A percentile compares a stretch with the other conserved stretches of the same genome.
These are phyloP conservation scores for Neoboletus subvelutipes DNA, from an alignment of 768 basidiomycete species.

Conservation along the genomic window DNA sequence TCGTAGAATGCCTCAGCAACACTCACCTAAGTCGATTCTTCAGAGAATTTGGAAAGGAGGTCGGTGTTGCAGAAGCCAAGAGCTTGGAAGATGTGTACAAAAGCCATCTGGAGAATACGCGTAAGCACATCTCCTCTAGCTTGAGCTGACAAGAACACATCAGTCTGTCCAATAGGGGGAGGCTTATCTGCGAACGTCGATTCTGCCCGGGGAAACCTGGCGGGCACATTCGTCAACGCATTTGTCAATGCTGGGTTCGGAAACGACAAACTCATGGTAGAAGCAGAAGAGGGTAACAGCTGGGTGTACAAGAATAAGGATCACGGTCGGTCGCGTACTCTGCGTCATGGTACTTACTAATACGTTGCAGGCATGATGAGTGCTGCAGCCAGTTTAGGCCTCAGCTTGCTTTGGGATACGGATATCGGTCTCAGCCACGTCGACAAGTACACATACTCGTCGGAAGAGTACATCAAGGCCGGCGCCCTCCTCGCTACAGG, in stretches of 20 bases:
- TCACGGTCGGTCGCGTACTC: constrained; percentile 58
- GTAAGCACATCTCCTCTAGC: constrained; percentile 41
- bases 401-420: constrained; percentile 94
- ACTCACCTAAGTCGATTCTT: constrained; percentile 80
- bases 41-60: constrained; percentile 89
- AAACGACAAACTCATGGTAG: constrained; percentile 98
- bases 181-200: constrained; percentile 77
- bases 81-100: constrained; percentile 98
- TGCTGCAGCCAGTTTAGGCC: constrained; percentile 90
- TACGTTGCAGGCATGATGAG: constrained; percentile 80
- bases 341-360: constrained; percentile 1
- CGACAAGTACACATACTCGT: constrained; percentile 96
- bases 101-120: constrained; percentile 86
- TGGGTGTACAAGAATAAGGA: constrained; percentile 99
- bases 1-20: constrained; percentile 86
- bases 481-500: constrained; percentile 95
- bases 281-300: constrained; percentile 92
- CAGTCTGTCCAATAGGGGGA: constrained; percentile 43
- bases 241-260: constrained; percentile 99
- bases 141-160: neutral
- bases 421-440: constrained; percentile 92
- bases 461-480: constrained; percentile 97
- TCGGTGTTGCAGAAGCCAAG: constrained; percentile 87
- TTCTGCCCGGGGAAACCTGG: constrained; percentile 91
- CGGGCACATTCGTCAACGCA: constrained; percentile 97